Evolutionary conservation across 2,329 filamentous ascomycete species (phyloP).

Genomic region (Talaromyces sp.): DNA sequence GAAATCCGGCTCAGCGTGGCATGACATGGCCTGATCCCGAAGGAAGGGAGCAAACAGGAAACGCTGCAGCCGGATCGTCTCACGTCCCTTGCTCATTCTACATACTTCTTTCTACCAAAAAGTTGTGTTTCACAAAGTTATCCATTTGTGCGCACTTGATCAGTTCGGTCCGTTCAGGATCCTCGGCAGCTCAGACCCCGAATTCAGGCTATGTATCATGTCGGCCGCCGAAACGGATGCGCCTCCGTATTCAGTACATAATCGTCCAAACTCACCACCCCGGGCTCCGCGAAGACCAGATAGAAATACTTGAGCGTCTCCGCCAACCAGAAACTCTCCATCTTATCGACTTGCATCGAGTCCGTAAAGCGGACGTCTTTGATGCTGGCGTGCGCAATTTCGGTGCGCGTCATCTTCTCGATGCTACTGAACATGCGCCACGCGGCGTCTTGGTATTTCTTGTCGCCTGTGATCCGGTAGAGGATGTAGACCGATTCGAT

Average conservation of each 20-base stretch:
- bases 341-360: slow-evolving; percentile 34
- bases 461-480: slow-evolving; percentile 57
- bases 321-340: slow-evolving; percentile 47
- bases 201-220: not conserved
- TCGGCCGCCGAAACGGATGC: slow-evolving; percentile 16
- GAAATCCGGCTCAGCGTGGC: not conserved
- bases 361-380: slow-evolving; percentile 36
- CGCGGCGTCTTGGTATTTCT: slow-evolving; percentile 43
- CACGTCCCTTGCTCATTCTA: not conserved
- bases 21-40: not conserved
- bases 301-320: slow-evolving; percentile 47
- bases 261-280: slow-evolving; percentile 40
- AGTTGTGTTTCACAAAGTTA: not conserved
- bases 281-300: slow-evolving; percentile 42
- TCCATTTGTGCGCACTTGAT: not conserved
- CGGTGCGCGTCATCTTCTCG: slow-evolving; percentile 42
- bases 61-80: not conserved
- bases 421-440: slow-evolving; percentile 51
- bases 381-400: slow-evolving; percentile 44
- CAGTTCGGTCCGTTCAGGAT: not conserved
- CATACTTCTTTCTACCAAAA: not conserved
- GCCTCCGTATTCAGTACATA: slow-evolving; percentile 34
- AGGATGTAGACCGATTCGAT: slow-evolving; percentile 61
- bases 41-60: not conserved
- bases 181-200: not conserved